Percentiles rank a stretch among this genome's conserved stretches.
Evolutionary conservation across 257 asterid genomes (phyloP).

Genomic region (Solanum corneliomulleri): DNA sequence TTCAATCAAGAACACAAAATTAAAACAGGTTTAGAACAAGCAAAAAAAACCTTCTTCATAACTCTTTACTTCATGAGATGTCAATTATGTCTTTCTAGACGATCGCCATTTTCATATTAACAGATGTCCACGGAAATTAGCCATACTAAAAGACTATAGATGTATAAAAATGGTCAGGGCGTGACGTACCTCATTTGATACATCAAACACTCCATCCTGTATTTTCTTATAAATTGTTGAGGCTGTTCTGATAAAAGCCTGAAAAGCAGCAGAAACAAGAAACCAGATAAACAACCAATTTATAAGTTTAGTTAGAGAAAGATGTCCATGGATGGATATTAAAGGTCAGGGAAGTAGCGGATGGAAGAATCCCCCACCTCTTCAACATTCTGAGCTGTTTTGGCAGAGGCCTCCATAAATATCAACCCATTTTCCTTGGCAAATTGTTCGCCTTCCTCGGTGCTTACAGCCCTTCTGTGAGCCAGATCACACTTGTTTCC

Average conservation of each 20-base stretch:
- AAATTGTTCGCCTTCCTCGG: conserved; percentile 78
- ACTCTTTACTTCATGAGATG: not conserved
- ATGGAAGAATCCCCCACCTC: conserved; percentile 28
- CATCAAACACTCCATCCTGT: conserved; percentile 91
- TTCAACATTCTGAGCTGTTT: conserved; percentile 80
- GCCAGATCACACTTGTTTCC: conserved; percentile 75
- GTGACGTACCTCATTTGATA: conserved; percentile 75
- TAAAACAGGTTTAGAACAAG: not conserved
- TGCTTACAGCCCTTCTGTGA: conserved; percentile 77
- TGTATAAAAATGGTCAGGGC: not conserved
- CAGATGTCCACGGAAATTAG: not conserved
- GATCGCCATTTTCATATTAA: not conserved
- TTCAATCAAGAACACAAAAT: not conserved
- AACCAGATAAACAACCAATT: not conserved
- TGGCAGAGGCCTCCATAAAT: conserved; percentile 86
- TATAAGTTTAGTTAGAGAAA: not conserved
- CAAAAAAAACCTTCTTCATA: not conserved
- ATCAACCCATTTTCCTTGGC: conserved; percentile 68
- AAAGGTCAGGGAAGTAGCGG: not conserved
- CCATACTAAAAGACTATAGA: not conserved
- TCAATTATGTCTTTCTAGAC: not conserved
- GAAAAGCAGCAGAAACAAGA: conserved; percentile 13
- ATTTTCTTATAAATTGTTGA: conserved; percentile 84
- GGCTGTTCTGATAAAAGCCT: conserved; percentile 88
- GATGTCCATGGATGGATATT: not conserved